These are phyloP conservation scores for Yamadazyma endophytica DNA, from an alignment of 805 yeast species.

Conservation along the genomic window DNA sequence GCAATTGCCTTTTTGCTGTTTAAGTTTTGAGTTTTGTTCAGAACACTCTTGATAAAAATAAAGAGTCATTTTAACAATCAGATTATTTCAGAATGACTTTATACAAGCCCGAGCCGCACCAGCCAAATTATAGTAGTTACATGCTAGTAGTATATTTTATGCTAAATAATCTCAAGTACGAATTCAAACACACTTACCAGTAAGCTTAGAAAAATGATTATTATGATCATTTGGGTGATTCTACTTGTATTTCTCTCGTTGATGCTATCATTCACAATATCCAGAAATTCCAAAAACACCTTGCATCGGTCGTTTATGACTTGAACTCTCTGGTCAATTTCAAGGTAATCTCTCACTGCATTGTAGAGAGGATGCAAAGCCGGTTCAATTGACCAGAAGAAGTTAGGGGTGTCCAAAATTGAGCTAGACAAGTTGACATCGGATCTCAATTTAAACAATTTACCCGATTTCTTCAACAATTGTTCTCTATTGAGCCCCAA, in stretches of 20 bases:
- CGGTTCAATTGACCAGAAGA: constrained; percentile 94
- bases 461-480: constrained; percentile 82
- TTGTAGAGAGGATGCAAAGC: constrained; percentile 87
- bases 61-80: neutral
- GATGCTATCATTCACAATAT: constrained; percentile 87
- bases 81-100: neutral
- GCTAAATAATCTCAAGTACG: constrained; percentile 43
- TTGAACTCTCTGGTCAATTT: constrained; percentile 91
- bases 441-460: constrained; percentile 81
- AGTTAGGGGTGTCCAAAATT: constrained; percentile 91
- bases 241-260: constrained; percentile 91
- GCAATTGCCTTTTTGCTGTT: too few species aligned
- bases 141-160: too few species aligned
- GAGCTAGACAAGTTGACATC: constrained; percentile 91
- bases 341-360: constrained; percentile 88
- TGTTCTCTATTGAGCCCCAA: constrained; percentile 83
- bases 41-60: too few species aligned
- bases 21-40: too few species aligned
- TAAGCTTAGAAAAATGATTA: constrained; percentile 74
- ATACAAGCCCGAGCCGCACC: neutral
- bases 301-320: constrained; percentile 91
- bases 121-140: neutral
- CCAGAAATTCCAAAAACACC: constrained; percentile 90
- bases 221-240: constrained; percentile 85
- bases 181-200: constrained; percentile 72